Base-by-base conservation (phyloP, 192 early-diverging fungal genomes). In the Gamsiella multidivaricata region DNA sequence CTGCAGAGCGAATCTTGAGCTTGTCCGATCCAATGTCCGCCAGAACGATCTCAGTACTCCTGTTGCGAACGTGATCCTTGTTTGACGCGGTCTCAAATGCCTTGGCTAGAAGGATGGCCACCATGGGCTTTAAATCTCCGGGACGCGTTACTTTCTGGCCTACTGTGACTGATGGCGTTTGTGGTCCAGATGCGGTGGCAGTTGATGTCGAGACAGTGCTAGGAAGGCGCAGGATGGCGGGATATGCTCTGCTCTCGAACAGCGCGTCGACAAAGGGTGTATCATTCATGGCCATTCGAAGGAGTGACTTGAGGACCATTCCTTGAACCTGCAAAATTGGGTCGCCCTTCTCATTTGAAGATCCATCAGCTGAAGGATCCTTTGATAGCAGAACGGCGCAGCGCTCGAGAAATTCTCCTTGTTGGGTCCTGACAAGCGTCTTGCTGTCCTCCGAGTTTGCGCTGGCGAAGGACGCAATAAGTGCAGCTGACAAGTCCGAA, bases 281-380 rank as follows among this genome's bases (percentile, higher is more conserved):
- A 36, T 78, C 74, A 47, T 78, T 68, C 60, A 78, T 63, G 47
- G 64, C 61, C 53, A 78, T 63, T n/a, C 74, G 65, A 18, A 78
- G 59, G 0, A 78, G 47, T 0, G 59, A 54, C 32, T 78, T 78
- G 53, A 78, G 52, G 17, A 69, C 23, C 14, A 61, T 26, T n/a
- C 52, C 54, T 18, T 68, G 58, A 32, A 63, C 22, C 57, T 69
- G 54, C 12, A 54, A 6, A n/a, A 54, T 17, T 34, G 47, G 37
- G 7, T 36, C 45, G 8, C 34, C 49, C 6, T 23, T 53, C 14
- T 60, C 66, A 5, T 54, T 22, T 29, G 37, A 3, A 11, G 23
- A 31, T 31, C 54, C 63, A 3, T 31, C 52, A 5, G 51, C 14
- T 28, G 50, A 54, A 4, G 55, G 7, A 28, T 42, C 36, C 43